phyloP scores from a whole-genome alignment of 805 yeast genomes.

The Cyberlindnera mississippiensis region DNA sequence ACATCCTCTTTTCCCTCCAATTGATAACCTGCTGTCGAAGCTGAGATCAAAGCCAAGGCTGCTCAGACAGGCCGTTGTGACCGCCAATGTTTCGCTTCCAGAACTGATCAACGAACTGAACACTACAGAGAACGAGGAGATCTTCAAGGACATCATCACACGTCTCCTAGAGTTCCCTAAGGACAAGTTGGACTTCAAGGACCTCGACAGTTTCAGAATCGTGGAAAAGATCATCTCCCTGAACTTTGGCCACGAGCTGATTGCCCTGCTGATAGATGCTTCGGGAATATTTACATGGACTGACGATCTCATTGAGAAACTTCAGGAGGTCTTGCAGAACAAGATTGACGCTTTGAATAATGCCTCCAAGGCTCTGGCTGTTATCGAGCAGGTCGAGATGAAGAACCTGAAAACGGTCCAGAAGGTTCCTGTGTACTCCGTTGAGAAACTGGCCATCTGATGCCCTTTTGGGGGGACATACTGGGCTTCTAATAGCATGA shows the following conservation, averaged over 20 bases:
- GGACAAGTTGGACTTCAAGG: conserved; percentile 30
- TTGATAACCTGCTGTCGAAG: conserved; percentile 50
- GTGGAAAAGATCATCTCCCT: conserved; percentile 42
- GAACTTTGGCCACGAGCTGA: conserved; percentile 55
- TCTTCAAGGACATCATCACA: conserved; percentile 62
- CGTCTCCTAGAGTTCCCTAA: conserved; percentile 60
- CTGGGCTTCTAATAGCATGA: no score
- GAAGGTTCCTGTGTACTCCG: conserved; percentile 50
- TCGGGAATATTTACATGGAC: conserved; percentile 70
- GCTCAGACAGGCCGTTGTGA: conserved; percentile 76
- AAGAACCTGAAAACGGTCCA: conserved; percentile 32
- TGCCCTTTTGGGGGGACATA: not conserved
- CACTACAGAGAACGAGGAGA: conserved; percentile 51
- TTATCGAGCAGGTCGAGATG: conserved; percentile 25
- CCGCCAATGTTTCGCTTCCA: conserved; percentile 61
- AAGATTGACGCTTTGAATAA: conserved; percentile 44
- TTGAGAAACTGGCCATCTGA: conserved; percentile 39
- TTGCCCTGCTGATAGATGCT: conserved; percentile 64
- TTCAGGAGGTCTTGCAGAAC: conserved; percentile 41
- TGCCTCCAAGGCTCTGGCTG: conserved; percentile 33
- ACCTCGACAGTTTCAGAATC: conserved; percentile 32
- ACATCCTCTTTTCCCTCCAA: conserved; percentile 81
- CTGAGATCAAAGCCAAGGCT: conserved; percentile 57
- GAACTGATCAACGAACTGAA: conserved; percentile 64
- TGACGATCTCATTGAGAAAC: conserved; percentile 42